Evolutionary conservation across 176 grass and related monocot genomes (phyloP).

Genomic region (Leersia perrieri): DNA sequence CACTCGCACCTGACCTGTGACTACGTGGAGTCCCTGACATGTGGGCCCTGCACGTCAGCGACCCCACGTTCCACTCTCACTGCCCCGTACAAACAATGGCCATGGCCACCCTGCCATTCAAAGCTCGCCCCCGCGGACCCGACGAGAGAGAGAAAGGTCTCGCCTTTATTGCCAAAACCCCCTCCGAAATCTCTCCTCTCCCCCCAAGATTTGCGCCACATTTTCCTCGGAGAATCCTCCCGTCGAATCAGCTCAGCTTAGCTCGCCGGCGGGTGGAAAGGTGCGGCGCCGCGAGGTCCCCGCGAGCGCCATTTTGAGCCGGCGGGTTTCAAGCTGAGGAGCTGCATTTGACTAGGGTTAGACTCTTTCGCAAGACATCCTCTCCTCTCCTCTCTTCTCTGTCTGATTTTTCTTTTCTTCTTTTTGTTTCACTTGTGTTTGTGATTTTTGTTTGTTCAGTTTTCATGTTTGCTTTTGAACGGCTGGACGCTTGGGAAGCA

Average conservation of each 20-base stretch:
- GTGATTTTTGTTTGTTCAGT: background rate
- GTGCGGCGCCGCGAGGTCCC: background rate
- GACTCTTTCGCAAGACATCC: background rate
- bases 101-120: background rate
- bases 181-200: background rate
- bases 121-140: constrained; percentile 4
- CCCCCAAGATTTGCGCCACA: constrained; percentile 23
- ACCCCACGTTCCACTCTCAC: too few species aligned
- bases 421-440: too few species aligned
- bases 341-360: constrained; percentile 15
- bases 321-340: background rate
- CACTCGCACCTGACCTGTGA: background rate
- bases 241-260: constrained; percentile 16
- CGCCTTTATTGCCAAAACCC: background rate
- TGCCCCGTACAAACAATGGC: too few species aligned
- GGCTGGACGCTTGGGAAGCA: background rate
- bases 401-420: background rate
- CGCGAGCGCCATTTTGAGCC: background rate
- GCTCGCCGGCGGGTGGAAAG: background rate
- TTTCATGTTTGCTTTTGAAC: background rate
- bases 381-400: background rate
- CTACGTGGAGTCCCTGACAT: too few species aligned
- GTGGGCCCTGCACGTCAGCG: too few species aligned
- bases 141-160: background rate
- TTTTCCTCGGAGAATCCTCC: background rate